Base-by-base conservation (phyloP, 306 rosid species). In the Cicer yamashitae region DNA sequence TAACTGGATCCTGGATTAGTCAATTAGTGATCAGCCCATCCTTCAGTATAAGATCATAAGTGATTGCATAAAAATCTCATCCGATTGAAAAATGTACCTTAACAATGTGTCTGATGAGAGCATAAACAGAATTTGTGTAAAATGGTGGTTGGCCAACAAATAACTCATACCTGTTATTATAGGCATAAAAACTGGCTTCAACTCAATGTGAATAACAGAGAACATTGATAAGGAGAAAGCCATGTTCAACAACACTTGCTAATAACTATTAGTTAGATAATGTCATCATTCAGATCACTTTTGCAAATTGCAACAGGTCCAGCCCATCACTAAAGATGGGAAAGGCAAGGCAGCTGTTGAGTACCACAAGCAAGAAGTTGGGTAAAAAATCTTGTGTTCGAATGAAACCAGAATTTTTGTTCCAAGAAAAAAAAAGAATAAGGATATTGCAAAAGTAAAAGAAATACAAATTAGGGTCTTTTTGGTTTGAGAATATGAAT, bases 81-180 rank as follows among this genome's bases (percentile, higher is more conserved):
- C 25, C 7, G 15, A 17, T 67, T 15, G 54, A 72, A 41, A 75
- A 74, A 80, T 68, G 73, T 87, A 94, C 99, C 99, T 90, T 94
- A 10, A 94, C 96, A 81, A 94, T 94, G 83, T 94, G 99, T 44
- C 96, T 85, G 62, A 94, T 88, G 80, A 94, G 94, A 53, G 97
- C 96, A 79, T 94, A 91, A 12, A 94, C 99, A 71, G 99, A 94
- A 80, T 94, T 92, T 60, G 97, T 94, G 82, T 92, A 94, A 83
- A 94, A 94, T 30, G 99, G 99, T 80, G 99, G 99, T 84, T 92
- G 99, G 71, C 99, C 99, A 78, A 92, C 99, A 88, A 81, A 94
- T 76, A 94, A 90, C 82, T 94, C 99, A n/a, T 94, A 94, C 87
- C 98, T 94, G 89, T 82, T 77, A 45, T 50, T 77, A 45, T 50